These are phyloP conservation scores for Agastache rugosa DNA, from an alignment of 257 asterid genomes.

Conservation along the genomic window DNA sequence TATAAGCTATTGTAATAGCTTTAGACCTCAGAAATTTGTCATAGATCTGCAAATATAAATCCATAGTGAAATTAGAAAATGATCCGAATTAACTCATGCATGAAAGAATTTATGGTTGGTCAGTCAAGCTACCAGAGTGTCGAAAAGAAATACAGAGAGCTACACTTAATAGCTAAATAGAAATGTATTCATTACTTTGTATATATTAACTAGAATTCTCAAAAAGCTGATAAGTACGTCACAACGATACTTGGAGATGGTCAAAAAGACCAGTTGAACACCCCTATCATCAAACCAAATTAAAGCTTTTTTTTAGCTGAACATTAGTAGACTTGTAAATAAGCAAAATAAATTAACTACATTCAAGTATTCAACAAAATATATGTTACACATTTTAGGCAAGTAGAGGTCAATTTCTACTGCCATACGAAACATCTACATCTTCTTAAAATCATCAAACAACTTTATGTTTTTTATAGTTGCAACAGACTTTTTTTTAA, in stretches of 20 bases:
- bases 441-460: conserved; percentile 16
- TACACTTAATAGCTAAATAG: conserved; percentile 23
- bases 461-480: background rate
- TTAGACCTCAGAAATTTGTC: conserved; percentile 73
- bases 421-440: background rate
- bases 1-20: conserved; percentile 81
- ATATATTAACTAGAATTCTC: conserved; percentile 22
- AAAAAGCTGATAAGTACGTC: conserved; percentile 17
- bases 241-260: background rate
- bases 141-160: conserved; percentile 15
- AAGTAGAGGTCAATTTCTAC: conserved; percentile 3
- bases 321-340: conserved; percentile 16
- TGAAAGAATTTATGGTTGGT: conserved; percentile 11
- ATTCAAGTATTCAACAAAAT: background rate
- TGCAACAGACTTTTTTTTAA: conserved; percentile 21
- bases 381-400: background rate
- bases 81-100: conserved; percentile 21
- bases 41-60: conserved; percentile 64
- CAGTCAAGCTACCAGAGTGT: conserved; percentile 12
- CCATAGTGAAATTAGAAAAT: conserved; percentile 32
- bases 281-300: conserved; percentile 26
- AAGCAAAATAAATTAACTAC: conserved; percentile 8
- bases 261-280: conserved; percentile 1
- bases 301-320: conserved; percentile 9
- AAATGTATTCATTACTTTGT: background rate